Evolutionary conservation across 2,329 filamentous ascomycete species (phyloP), one percentile per base, ranked within the genome.

Genomic region (Penicillium sp.): DNA sequence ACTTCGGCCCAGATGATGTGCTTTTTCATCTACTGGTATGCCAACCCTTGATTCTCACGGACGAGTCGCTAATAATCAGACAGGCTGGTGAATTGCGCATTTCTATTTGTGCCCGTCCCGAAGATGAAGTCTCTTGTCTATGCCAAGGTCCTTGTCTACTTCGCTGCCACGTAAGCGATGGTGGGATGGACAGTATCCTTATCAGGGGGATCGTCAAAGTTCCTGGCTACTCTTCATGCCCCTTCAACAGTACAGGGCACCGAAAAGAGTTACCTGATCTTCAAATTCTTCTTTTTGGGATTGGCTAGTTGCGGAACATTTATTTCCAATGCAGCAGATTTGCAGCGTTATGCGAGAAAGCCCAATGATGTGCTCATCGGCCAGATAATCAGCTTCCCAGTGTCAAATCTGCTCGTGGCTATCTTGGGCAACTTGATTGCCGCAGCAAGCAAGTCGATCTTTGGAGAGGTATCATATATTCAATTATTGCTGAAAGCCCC

Each of bases 1-100:
- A 75, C 69, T n/a, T 73, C 73, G 1, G 75, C 68, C 1, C 70
- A 72, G 2, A 77, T 79, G 74, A 74, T 79, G 53, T 74, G 75
- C 31, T 78, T 78, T 58, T 68, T 65, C 5, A 63, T 78, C 2
- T 79, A 75, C 60, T 78, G 75, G 75, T 63, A 61, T 26, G 44
- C 29, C 22, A 27, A 9, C 44, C 44, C 24, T 1, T 11, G n/a
- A 3, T 48, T 5, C 44, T 22, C n/a, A 19, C 8, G 10, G 19
- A 22, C 1, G 10, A 8, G 8, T 41, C 11, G 1, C 37, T 41
- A 22, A 41, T 21, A 1, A 3, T 14, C 2, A 7, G 7, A 19
- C 5, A 66, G 64, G 64, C 53, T 77, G n/a, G 39, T 73, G 11
- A 77, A 72, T 16, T 76, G 73, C 53, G 73, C 70, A 26, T 77